Evolutionary conservation across 2,329 filamentous ascomycete genomes (phyloP).

Genomic region (Diaporthe vaccinii): DNA sequence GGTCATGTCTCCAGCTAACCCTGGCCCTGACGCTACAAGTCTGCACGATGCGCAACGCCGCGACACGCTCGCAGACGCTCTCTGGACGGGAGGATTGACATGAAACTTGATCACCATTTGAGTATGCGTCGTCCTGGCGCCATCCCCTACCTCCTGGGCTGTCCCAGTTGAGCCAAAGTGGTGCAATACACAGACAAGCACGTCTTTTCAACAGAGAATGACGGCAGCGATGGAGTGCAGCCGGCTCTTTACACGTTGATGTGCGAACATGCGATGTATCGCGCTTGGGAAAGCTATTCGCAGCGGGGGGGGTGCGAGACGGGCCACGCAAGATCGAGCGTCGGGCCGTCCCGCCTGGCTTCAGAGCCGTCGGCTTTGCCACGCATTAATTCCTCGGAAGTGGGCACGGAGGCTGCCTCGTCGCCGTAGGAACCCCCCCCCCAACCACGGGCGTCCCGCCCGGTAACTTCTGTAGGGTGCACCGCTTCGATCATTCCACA

Average conservation of each 20-base stretch:
- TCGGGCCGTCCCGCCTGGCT: slow-evolving; percentile 9
- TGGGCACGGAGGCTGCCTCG: background rate
- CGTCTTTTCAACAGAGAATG: too few species aligned
- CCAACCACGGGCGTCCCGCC: background rate
- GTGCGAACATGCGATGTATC: background rate
- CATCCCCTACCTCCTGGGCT: too few species aligned
- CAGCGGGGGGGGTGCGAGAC: background rate
- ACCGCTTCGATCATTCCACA: background rate
- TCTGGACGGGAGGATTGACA: background rate
- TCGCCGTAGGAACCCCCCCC: background rate
- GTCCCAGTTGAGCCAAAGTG: too few species aligned
- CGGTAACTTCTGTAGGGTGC: background rate
- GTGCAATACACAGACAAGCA: too few species aligned
- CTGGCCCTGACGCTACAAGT: too few species aligned
- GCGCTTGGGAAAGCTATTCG: background rate
- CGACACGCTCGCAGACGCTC: background rate
- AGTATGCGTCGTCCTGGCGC: too few species aligned
- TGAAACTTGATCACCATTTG: background rate
- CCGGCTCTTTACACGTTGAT: too few species aligned
- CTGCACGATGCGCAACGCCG: background rate
- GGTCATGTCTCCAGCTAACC: background rate
- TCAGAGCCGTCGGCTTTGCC: background rate
- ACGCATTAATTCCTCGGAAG: background rate
- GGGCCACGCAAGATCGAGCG: background rate
- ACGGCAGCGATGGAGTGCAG: too few species aligned